These are phyloP conservation scores for Aristolochia californica DNA, from an alignment of 164 flowering plant genomes.

Conservation along the genomic window DNA sequence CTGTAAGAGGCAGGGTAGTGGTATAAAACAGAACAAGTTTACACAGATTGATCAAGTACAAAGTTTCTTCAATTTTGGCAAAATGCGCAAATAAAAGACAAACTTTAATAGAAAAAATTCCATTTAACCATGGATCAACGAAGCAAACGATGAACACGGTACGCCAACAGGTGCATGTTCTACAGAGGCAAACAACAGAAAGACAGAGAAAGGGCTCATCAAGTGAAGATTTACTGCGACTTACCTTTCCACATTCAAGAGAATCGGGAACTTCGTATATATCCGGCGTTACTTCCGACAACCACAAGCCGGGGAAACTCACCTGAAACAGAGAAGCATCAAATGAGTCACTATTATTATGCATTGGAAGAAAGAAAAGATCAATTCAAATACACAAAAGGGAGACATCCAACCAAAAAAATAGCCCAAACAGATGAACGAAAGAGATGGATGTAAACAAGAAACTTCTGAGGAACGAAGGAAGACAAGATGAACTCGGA, in stretches of 20 bases:
- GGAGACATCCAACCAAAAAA: background rate
- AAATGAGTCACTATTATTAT: too few species aligned
- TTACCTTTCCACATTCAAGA: slow-evolving; percentile 13
- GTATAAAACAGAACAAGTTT: too few species aligned
- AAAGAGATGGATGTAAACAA: background rate
- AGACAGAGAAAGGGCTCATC: background rate
- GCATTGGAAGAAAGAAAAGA: background rate
- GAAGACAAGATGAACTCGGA: background rate
- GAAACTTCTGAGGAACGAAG: background rate
- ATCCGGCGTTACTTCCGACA: slow-evolving; percentile 40
- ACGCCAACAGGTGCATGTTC: too few species aligned
- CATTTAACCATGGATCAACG: too few species aligned
- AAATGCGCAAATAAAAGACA: too few species aligned
- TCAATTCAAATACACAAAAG: background rate
- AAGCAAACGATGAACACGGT: too few species aligned
- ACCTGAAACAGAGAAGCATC: slow-evolving; percentile 22
- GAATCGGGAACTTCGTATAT: slow-evolving; percentile 39
- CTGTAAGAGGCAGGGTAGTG: too few species aligned
- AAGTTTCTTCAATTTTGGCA: too few species aligned
- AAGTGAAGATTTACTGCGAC: background rate
- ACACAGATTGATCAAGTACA: too few species aligned
- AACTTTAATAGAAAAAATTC: too few species aligned
- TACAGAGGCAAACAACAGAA: background rate
- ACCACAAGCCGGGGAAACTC: slow-evolving; percentile 47
- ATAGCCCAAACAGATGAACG: background rate